Base-by-base conservation (phyloP, 441 rosid species). In the Syzygium malaccense region DNA sequence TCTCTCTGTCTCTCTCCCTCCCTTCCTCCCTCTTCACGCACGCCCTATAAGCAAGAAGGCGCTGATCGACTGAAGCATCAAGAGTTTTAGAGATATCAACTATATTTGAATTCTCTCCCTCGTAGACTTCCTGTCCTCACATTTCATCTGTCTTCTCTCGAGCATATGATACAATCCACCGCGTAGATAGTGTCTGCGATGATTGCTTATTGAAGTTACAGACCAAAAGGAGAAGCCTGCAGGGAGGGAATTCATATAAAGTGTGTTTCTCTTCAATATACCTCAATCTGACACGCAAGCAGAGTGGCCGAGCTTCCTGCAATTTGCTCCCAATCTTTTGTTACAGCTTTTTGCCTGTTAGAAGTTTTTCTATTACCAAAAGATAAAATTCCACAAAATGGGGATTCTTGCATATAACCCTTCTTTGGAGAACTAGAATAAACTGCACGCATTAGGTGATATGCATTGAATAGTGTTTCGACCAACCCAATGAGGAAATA, bases 61-160 rank as follows among this genome's bases (percentile, higher is more conserved):
- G n/a, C 20, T 71, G n/a, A 71, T 71, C 51, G n/a, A 37, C 51
- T 20, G 83, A 71, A 71, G 51, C 83, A 41, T 71, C 51, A 37
- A 4, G 51, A 37, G 83, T 37, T 45, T 37, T 75, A 79, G 89
- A 87, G 89, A 85, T 79, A 86, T 89, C 41, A 10, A 55, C 88
- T 87, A 86, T 90, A 88, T 55, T 88, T 89, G 86, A 90, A 89
- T 90, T 93, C 94, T 92, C 91, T 91, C 92, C 93, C 92, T 90
- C 91, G 88, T 56, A 89, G 91, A 91, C 91, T 66, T 88, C 41
- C 79, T 62, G n/a, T 8, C 11, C 14, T 87, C 55, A 1, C 49
- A 86, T 45, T 45, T 26, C 17, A 83, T 37, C 80, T 68, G 48
- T 33, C 49, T 71, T 71, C 8, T 33, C 80, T 33, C 28, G 49